Evolutionary conservation across 192 early-diverging fungal genomes (phyloP).

Genomic region (Coemansia umbellata): DNA sequence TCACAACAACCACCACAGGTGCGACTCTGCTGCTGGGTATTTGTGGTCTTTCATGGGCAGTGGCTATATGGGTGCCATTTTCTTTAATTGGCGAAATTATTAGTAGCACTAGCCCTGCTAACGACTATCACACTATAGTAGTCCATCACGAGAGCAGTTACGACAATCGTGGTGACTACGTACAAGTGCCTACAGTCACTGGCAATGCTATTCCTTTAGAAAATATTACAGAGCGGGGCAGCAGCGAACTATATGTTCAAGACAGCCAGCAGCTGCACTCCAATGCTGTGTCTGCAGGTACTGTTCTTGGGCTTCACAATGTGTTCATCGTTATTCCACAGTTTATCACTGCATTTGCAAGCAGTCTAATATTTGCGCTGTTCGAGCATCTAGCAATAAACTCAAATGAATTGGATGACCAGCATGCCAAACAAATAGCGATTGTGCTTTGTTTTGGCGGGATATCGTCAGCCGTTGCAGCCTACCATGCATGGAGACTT

Average conservation of each 20-base stretch:
- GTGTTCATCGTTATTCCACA: slow-evolving; percentile 94
- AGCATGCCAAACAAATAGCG: slow-evolving; percentile 40
- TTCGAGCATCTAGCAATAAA: slow-evolving; percentile 58
- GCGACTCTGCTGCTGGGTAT: slow-evolving; percentile 70
- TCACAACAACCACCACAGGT: slow-evolving; percentile 50
- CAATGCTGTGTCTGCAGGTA: slow-evolving; percentile 57
- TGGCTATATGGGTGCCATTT: slow-evolving; percentile 93
- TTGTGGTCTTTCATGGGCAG: slow-evolving; percentile 82
- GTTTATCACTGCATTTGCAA: slow-evolving; percentile 77
- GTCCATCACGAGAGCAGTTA: too few species aligned
- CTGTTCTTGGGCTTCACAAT: slow-evolving; percentile 91
- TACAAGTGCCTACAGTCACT: slow-evolving; percentile 6
- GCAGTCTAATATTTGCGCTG: slow-evolving; percentile 66
- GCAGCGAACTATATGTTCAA: too few species aligned
- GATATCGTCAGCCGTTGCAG: slow-evolving; percentile 21
- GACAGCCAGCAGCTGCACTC: not conserved
- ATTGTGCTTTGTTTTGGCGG: slow-evolving; percentile 42
- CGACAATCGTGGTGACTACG: slow-evolving; percentile 21
- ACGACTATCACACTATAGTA: too few species aligned
- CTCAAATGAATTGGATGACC: slow-evolving; percentile 22
- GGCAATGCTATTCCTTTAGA: slow-evolving; percentile 27
- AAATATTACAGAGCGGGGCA: not conserved
- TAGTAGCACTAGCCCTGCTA: slow-evolving; percentile 11
- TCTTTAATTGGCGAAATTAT: slow-evolving; percentile 73
- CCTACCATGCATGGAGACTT: slow-evolving; percentile 37